phyloP scores from a whole-genome alignment of 495 filamentous ascomycete genomes.

The Penicillium flavigenum region DNA sequence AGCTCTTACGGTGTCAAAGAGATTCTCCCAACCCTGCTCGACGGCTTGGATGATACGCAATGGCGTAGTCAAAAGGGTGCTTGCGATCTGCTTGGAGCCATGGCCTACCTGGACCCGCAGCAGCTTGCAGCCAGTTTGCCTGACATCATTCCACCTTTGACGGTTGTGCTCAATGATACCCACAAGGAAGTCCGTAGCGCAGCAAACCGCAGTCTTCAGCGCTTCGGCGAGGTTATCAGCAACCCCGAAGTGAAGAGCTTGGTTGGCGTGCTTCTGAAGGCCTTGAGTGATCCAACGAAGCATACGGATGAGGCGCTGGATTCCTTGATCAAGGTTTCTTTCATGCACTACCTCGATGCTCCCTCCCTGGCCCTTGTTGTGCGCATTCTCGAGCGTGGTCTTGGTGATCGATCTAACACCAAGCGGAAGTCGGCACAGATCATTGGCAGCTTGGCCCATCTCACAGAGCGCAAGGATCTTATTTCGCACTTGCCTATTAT shows the following conservation, averaged over 20 bases:
- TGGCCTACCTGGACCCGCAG: constrained; percentile 96
- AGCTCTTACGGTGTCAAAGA: constrained; percentile 96
- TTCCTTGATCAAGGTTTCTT: constrained; percentile 89
- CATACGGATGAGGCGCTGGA: constrained; percentile 95
- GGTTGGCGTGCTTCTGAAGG: constrained; percentile 89
- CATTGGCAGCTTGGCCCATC: constrained; percentile 93
- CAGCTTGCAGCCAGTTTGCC: constrained; percentile 89
- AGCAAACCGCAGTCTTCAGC: constrained; percentile 92
- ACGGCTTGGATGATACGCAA: constrained; percentile 90
- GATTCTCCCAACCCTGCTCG: constrained; percentile 85
- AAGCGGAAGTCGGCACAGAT: constrained; percentile 96
- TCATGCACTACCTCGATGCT: constrained; percentile 94
- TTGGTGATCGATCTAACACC: constrained; percentile 85
- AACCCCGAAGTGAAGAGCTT: constrained; percentile 94
- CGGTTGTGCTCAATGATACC: constrained; percentile 89
- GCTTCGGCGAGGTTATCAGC: constrained; percentile 96
- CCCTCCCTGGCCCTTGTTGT: constrained; percentile 92
- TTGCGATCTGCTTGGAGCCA: constrained; percentile 91
- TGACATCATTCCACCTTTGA: constrained; percentile 94
- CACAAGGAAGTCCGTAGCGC: constrained; percentile 93
- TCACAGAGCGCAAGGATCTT: constrained; percentile 94
- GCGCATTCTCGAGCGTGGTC: constrained; percentile 89
- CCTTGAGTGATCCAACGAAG: constrained; percentile 94
- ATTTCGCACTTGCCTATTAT: constrained; percentile 88
- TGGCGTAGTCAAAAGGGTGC: constrained; percentile 99